Evolutionary conservation across 495 filamentous ascomycete species (phyloP).

Genomic region (Clohesyomyces aquaticus): DNA sequence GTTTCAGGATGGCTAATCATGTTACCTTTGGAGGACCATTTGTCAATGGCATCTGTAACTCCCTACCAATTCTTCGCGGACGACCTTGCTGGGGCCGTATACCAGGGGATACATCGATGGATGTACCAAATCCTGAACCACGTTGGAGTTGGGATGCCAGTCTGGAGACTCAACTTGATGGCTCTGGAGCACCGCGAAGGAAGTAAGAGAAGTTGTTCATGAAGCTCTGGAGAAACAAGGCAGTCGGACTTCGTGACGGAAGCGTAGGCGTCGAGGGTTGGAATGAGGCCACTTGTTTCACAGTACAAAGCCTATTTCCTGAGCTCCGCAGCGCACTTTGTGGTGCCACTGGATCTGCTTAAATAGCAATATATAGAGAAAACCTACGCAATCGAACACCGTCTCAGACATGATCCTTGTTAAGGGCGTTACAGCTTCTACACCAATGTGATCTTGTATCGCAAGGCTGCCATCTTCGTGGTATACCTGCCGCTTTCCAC

Average conservation of each 20-base stretch:
- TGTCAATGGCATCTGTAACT: conserved; percentile 21
- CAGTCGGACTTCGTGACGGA: conserved; percentile 26
- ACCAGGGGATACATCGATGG: conserved; percentile 35
- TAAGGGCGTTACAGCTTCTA: background rate
- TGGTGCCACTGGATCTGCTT: background rate
- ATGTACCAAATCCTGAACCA: conserved; percentile 32
- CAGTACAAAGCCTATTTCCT: conserved; percentile 24
- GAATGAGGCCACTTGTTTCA: conserved; percentile 20
- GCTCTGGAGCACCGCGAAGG: conserved; percentile 13
- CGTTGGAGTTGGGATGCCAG: conserved; percentile 30
- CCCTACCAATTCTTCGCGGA: conserved; percentile 15
- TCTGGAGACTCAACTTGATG: conserved; percentile 20
- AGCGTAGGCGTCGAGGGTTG: conserved; percentile 27
- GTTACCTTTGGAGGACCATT: conserved; percentile 30
- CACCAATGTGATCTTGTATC: background rate
- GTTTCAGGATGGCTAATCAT: background rate
- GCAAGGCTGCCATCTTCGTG: conserved; percentile 10
- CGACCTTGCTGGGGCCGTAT: conserved; percentile 24
- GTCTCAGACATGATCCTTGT: conserved; percentile 21
- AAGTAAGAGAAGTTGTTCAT: conserved; percentile 14
- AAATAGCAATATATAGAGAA: no score
- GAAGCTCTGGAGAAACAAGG: conserved; percentile 12
- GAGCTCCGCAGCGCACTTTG: conserved; percentile 30
- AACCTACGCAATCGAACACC: conserved; percentile 29
- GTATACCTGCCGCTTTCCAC: conserved; percentile 23